Percentiles rank a stretch among this genome's conserved stretches.
Evolutionary conservation across 805 yeast species (phyloP).

Genomic region (Metschnikowia santaceciliae): DNA sequence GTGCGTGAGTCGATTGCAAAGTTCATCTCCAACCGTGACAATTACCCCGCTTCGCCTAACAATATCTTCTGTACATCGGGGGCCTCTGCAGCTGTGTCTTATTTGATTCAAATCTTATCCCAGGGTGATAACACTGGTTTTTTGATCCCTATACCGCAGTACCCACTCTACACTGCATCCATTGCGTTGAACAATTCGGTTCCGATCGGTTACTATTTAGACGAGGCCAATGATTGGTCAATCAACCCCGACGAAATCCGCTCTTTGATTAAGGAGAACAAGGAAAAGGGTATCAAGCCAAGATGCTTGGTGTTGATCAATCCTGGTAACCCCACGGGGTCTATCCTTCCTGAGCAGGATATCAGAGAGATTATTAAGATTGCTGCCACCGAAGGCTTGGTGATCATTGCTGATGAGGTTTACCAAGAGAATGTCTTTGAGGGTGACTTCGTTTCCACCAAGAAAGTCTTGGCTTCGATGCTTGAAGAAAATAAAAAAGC

Average conservation of each 20-base stretch:
- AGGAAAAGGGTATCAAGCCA: conserved; percentile 53
- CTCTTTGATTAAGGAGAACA: conserved; percentile 45
- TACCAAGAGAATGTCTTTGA: conserved; percentile 89
- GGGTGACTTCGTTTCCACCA: conserved; percentile 81
- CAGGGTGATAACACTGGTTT: conserved; percentile 67
- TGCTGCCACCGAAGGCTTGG: conserved; percentile 82
- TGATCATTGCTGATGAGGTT: conserved; percentile 94
- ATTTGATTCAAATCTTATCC: conserved; percentile 67
- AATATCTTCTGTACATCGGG: conserved; percentile 87
- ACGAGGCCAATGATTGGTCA: conserved; percentile 82
- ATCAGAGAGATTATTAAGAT: conserved; percentile 69
- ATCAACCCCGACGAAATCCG: conserved; percentile 67
- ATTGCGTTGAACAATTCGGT: conserved; percentile 78
- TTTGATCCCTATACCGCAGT: conserved; percentile 96
- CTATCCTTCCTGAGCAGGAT: conserved; percentile 61
- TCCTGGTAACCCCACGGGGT: conserved; percentile 99
- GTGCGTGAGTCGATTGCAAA: conserved; percentile 77
- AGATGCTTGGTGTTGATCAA: conserved; percentile 87
- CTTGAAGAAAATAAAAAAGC: conserved; percentile 49
- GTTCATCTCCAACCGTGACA: conserved; percentile 78
- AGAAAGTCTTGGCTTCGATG: conserved; percentile 67
- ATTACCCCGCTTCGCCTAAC: conserved; percentile 55
- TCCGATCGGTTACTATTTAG: conserved; percentile 81
- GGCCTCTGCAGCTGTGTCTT: conserved; percentile 91
- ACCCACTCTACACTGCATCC: conserved; percentile 95